These are phyloP conservation scores for Xeromyces bisporus DNA, from an alignment of 495 filamentous ascomycete species.

Conservation along the genomic window DNA sequence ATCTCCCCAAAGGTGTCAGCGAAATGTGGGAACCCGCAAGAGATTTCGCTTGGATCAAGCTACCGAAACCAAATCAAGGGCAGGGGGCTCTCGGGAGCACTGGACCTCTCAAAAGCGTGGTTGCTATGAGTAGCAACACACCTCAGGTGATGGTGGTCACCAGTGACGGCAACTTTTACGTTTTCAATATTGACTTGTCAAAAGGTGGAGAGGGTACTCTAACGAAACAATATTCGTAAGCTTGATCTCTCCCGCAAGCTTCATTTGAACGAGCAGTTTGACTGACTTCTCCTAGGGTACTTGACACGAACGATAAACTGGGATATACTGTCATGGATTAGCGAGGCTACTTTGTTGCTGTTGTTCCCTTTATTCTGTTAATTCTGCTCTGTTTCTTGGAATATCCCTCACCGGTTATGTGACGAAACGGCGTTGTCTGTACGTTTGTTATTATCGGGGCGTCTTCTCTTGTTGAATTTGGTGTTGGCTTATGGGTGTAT, in stretches of 20 bases:
- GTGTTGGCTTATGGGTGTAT: too few relatives aligned
- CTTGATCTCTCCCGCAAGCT: slow-evolving; percentile 4
- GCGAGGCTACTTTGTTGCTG: slow-evolving; percentile 10
- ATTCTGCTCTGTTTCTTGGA: too few relatives aligned
- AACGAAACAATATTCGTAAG: slow-evolving; percentile 78
- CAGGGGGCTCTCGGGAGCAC: slow-evolving; percentile 19
- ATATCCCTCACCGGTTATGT: too few relatives aligned
- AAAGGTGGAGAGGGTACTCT: slow-evolving; percentile 87
- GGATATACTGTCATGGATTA: slow-evolving; percentile 32
- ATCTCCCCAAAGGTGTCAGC: slow-evolving; percentile 77
- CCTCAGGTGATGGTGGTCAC: slow-evolving; percentile 98
- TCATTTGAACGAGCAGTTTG: slow-evolving; percentile 1
- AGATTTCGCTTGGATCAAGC: slow-evolving; percentile 90
- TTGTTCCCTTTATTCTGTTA: slow-evolving; percentile 5
- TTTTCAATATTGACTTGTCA: slow-evolving; percentile 88
- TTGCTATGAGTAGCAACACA: slow-evolving; percentile 82
- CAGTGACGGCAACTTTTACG: slow-evolving; percentile 84
- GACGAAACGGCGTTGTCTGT: background rate
- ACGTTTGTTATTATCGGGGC: too few relatives aligned
- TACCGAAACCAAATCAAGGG: slow-evolving; percentile 44
- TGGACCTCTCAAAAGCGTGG: slow-evolving; percentile 58
- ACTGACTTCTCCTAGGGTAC: slow-evolving; percentile 19
- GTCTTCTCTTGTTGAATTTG: too few relatives aligned
- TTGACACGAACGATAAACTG: slow-evolving; percentile 36
- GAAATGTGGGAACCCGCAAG: slow-evolving; percentile 95